Conservation (phyloP, 345 rosid genomes). For the Populus tremula region DNA sequence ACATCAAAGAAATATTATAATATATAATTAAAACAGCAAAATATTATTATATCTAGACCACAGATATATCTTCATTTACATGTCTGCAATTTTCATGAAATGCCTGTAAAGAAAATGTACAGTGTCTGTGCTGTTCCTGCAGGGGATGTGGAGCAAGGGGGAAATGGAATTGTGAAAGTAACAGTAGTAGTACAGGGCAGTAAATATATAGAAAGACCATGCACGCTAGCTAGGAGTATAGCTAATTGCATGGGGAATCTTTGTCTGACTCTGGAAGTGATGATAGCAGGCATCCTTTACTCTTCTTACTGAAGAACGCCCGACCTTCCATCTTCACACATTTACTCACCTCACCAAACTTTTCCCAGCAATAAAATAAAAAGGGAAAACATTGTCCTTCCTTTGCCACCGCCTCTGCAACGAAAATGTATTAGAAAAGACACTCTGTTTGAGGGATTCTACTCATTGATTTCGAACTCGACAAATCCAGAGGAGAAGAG, state of each 20-base stretch:
- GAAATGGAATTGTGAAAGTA: neutral
- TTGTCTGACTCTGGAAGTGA: slow-evolving; percentile 28
- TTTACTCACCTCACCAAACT: slow-evolving; percentile 29
- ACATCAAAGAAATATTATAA: no score
- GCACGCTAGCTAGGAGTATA: slow-evolving; percentile 1
- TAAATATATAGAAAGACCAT: neutral
- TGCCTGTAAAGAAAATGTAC: no score
- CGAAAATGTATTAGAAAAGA: neutral
- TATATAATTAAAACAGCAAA: no score
- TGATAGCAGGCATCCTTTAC: slow-evolving; percentile 13
- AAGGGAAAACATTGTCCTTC: neutral
- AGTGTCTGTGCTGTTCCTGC: no score
- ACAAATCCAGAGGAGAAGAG: no score
- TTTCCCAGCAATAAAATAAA: neutral
- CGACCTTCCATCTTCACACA: slow-evolving; percentile 14
- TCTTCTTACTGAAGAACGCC: no score
- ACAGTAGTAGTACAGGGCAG: no score
- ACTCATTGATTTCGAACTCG: no score
- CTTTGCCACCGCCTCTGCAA: neutral
- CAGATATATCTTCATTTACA: no score
- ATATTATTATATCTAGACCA: no score
- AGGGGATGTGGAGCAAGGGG: neutral
- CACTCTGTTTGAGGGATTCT: no score
- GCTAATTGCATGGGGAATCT: slow-evolving; percentile 30
- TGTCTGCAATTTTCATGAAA: no score